Evolutionary conservation across 805 yeast genomes (phyloP).

Genomic region (Candida suzukii): DNA sequence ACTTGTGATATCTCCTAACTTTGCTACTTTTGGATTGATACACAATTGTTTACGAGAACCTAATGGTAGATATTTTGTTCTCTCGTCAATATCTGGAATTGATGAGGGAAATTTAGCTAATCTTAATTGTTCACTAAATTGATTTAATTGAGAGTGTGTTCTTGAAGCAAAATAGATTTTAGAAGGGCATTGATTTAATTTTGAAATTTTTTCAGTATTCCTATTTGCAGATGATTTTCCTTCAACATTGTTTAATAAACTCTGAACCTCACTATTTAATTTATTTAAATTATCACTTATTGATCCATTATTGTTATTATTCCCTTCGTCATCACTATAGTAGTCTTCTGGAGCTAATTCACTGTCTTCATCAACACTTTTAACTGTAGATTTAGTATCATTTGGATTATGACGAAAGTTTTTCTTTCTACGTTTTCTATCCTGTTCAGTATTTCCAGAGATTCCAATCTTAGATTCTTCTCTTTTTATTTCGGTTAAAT

Average conservation of each 20-base stretch:
- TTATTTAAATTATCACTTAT: conserved; percentile 7
- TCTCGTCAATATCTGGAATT: conserved; percentile 36
- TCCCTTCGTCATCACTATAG: conserved; percentile 27
- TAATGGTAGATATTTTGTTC: conserved; percentile 60
- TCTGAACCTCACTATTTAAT: conserved; percentile 40
- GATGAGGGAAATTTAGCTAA: conserved; percentile 62
- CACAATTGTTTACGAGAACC: conserved; percentile 86
- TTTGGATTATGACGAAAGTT: not conserved
- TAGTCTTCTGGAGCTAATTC: conserved; percentile 30
- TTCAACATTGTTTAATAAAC: conserved; percentile 37
- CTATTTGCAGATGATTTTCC: conserved; percentile 10
- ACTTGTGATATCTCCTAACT: conserved; percentile 38
- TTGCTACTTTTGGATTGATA: conserved; percentile 55
- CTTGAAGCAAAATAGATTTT: conserved; percentile 72
- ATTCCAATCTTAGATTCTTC: conserved; percentile 22
- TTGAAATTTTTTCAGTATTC: conserved; percentile 12
- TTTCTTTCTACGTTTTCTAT: conserved; percentile 3
- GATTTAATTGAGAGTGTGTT: conserved; percentile 85
- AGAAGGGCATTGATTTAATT: conserved; percentile 25
- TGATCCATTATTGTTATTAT: conserved; percentile 9
- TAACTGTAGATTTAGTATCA: not conserved
- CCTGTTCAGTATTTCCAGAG: conserved; percentile 1
- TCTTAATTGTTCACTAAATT: conserved; percentile 66
- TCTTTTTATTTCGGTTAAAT: conserved; percentile 28
- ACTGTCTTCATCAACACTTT: conserved; percentile 13